phyloP scores from a whole-genome alignment of 1,284 basidiomycete genomes.

The Ganoderma leucocontextum region DNA sequence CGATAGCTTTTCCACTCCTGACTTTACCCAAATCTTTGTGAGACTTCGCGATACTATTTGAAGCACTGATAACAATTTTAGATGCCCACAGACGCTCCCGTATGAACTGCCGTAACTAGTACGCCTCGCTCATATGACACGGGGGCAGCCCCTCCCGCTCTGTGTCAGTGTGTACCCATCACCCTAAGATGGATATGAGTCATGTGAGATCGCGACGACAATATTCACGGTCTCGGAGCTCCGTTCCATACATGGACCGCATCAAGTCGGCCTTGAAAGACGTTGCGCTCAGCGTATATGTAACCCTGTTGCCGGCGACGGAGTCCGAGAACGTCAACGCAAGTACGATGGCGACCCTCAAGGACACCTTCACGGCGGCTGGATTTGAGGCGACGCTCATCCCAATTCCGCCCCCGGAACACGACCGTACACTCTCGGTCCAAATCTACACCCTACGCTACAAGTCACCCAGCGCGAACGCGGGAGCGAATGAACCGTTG shows the following conservation, averaged over 20 bases:
- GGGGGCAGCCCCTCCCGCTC: too few relatives aligned
- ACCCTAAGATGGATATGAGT: neutral
- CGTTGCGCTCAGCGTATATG: neutral
- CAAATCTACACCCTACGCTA: constrained; percentile 3
- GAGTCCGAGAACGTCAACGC: neutral
- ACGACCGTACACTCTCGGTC: constrained; percentile 1
- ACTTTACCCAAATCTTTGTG: neutral
- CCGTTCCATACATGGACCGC: neutral
- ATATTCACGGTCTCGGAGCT: neutral
- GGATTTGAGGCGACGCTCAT: neutral
- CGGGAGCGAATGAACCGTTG: neutral
- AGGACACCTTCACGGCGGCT: neutral
- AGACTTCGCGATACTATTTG: neutral
- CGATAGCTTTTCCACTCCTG: too few relatives aligned
- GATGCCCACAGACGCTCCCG: neutral
- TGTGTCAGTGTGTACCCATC: neutral
- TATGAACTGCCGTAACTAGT: neutral
- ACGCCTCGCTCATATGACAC: too few relatives aligned
- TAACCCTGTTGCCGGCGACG: neutral
- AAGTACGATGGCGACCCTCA: neutral
- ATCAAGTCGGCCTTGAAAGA: too few relatives aligned
- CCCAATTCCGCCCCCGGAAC: neutral
- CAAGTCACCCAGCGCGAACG: neutral
- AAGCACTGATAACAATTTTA: neutral
- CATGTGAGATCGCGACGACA: neutral